Conservation (phyloP, 1,139 yeast genomes). For the Zygosaccharomyces sapae region DNA sequence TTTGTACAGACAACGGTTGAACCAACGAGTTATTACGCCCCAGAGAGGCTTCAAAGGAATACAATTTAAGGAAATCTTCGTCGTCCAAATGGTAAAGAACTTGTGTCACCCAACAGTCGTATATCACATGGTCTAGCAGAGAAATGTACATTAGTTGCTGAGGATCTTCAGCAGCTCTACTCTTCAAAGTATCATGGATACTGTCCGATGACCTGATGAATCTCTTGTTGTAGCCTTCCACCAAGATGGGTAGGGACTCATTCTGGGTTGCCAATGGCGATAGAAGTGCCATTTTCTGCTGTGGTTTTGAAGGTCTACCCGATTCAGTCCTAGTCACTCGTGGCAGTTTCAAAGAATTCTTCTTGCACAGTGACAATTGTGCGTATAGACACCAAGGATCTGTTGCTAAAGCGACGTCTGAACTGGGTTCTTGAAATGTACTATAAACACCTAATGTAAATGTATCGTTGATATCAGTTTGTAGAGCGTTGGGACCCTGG, state of each 20-base stretch:
- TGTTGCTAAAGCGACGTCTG: conserved; percentile 17
- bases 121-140: conserved; percentile 21
- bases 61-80: conserved; percentile 17
- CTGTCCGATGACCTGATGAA: conserved; percentile 21
- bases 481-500: conserved; percentile 13
- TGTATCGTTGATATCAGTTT: conserved; percentile 14
- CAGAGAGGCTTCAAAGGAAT: conserved; percentile 10
- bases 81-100: conserved; percentile 14
- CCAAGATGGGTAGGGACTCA: conserved; percentile 20
- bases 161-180: conserved; percentile 16
- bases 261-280: conserved; percentile 20
- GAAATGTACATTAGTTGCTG: conserved; percentile 17
- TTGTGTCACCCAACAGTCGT: conserved; percentile 25
- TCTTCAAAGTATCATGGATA: conserved; percentile 19
- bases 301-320: conserved; percentile 4
- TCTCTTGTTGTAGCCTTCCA: conserved; percentile 23
- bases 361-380: conserved; percentile 23
- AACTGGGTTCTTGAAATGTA: conserved; percentile 14
- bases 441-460: conserved; percentile 26
- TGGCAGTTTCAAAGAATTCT: conserved; percentile 18
- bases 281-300: conserved; percentile 16
- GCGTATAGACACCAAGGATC: conserved; percentile 29
- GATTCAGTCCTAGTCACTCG: neutral
- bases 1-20: conserved; percentile 1
- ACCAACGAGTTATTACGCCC: neutral